These are phyloP conservation scores for Vickermania spadyakhi DNA, from an alignment of 208 protist genomes.

Conservation along the genomic window DNA sequence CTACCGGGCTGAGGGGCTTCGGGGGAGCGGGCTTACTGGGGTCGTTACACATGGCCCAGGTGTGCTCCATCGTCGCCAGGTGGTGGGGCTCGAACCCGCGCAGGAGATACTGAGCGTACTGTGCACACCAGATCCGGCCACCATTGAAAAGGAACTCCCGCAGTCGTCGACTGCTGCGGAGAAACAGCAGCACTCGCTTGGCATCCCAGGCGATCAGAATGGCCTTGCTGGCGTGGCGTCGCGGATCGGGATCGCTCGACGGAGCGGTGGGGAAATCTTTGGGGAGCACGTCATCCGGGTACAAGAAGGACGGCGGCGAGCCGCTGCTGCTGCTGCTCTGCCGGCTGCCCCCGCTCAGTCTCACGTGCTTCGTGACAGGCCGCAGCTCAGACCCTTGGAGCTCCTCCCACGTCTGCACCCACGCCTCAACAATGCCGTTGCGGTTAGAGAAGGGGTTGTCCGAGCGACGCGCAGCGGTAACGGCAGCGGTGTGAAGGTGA, in stretches of 20 bases:
- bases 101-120: slow-evolving; percentile 90
- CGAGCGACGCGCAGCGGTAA: slow-evolving; percentile 72
- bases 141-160: slow-evolving; percentile 67
- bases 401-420: slow-evolving; percentile 63
- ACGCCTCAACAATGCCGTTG: slow-evolving; percentile 72
- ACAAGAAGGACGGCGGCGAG: slow-evolving; percentile 40
- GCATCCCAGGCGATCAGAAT: slow-evolving; percentile 82
- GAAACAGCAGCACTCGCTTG: slow-evolving; percentile 77
- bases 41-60: slow-evolving; percentile 79
- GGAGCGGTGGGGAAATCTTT: slow-evolving; percentile 33
- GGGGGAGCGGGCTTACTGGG: slow-evolving; percentile 17
- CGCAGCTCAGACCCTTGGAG: slow-evolving; percentile 41
- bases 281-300: slow-evolving; percentile 52
- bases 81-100: slow-evolving; percentile 79
- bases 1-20: slow-evolving; percentile 56
- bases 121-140: slow-evolving; percentile 82
- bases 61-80: slow-evolving; percentile 77
- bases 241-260: slow-evolving; percentile 17
- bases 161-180: slow-evolving; percentile 50
- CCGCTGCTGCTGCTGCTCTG: too few relatives aligned
- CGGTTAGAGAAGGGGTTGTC: slow-evolving; percentile 80
- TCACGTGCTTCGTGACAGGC: slow-evolving; percentile 23
- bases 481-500: slow-evolving; percentile 54
- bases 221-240: slow-evolving; percentile 35
- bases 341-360: slow-evolving; percentile 18